Conservation (phyloP, 805 yeast species). For the Candida hungchunana region DNA sequence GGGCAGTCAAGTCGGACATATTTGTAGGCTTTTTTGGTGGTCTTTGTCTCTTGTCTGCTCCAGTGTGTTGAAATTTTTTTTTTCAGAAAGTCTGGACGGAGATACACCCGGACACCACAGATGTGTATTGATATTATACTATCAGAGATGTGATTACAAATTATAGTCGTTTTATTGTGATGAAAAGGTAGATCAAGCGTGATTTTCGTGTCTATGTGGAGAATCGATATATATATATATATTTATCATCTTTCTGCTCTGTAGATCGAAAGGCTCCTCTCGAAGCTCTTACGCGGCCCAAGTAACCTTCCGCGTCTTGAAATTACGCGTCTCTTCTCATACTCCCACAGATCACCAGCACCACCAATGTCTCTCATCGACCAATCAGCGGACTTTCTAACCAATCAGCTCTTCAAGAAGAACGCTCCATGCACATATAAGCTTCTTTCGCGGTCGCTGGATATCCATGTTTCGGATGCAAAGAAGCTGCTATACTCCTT, state of each 20-base stretch:
- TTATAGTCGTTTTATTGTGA: too few relatives aligned
- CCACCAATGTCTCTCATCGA: conserved; percentile 12
- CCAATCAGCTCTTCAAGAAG: conserved; percentile 10
- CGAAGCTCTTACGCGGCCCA: not conserved
- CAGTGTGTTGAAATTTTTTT: conserved; percentile 5
- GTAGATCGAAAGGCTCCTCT: too few relatives aligned
- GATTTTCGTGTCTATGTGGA: too few relatives aligned
- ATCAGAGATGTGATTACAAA: too few relatives aligned
- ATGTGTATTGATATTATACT: too few relatives aligned
- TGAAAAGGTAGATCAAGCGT: too few relatives aligned
- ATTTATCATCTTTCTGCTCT: too few relatives aligned
- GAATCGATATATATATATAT: too few relatives aligned
- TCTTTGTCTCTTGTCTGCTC: not conserved
- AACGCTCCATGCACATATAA: conserved; percentile 35
- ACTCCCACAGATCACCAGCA: too few relatives aligned
- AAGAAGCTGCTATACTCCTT: conserved; percentile 37
- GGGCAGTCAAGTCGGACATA: conserved; percentile 26
- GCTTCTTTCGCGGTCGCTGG: conserved; percentile 36
- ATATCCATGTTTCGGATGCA: conserved; percentile 36
- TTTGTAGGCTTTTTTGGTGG: not conserved
- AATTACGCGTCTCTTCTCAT: too few relatives aligned
- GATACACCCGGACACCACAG: conserved; percentile 1
- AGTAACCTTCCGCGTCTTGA: not conserved
- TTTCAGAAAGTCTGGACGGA: too few relatives aligned
- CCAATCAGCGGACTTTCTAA: conserved; percentile 4